Conservation (phyloP, 106 monocot species). For the Acorus gramineus region DNA sequence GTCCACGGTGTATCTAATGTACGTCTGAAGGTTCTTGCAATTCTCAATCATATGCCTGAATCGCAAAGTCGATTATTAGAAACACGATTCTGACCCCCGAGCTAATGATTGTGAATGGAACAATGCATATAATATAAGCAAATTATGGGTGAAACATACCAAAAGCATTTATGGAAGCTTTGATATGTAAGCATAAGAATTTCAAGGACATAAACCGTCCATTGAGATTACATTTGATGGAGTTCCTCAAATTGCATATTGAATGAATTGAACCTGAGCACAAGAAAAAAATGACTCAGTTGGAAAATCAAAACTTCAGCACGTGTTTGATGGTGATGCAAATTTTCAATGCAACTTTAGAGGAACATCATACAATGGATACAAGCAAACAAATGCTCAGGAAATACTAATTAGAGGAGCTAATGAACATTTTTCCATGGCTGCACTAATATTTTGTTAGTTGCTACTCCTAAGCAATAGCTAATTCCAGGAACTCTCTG, state of each 20-base stretch:
- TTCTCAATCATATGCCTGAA: constrained; percentile 62
- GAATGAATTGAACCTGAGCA: constrained; percentile 58
- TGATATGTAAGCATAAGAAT: constrained; percentile 72
- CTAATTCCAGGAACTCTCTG: too few relatives aligned
- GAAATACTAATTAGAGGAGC: neutral
- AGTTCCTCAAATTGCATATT: constrained; percentile 76
- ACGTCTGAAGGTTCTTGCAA: constrained; percentile 59
- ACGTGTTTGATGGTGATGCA: too few relatives aligned
- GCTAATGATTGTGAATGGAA: neutral
- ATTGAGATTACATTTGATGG: constrained; percentile 59
- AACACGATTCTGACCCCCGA: neutral
- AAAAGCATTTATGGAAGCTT: constrained; percentile 64
- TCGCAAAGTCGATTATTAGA: neutral
- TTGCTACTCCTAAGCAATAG: neutral
- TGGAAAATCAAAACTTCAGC: neutral
- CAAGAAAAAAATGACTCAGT: neutral
- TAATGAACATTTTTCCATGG: neutral
- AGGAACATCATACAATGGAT: too few relatives aligned
- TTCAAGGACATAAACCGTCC: constrained; percentile 83
- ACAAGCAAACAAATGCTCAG: neutral
- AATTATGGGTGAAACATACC: constrained; percentile 21
- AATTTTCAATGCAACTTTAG: too few relatives aligned
- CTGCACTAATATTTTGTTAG: neutral
- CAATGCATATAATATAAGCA: neutral
- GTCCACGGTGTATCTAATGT: constrained; percentile 55